Percentiles rank a stretch among this genome's conserved stretches.
Conservation (phyloP, 164 flowering plant genomes). For the Chimonanthus salicifolius region DNA sequence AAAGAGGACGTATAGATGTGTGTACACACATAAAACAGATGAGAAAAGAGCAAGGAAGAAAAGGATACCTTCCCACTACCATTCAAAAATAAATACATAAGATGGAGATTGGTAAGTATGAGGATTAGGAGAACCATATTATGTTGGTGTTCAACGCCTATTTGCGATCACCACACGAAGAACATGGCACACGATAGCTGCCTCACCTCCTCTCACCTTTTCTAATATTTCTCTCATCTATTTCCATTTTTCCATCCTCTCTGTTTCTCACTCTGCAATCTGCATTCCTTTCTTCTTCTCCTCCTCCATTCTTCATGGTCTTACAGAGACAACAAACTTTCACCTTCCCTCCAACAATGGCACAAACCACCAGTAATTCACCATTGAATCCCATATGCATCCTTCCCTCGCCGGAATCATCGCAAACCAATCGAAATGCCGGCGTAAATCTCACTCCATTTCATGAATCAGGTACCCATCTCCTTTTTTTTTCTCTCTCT, state of each 20-base stretch:
- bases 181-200: constrained; percentile 16
- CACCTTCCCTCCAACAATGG: constrained; percentile 3
- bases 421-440: neutral
- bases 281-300: neutral
- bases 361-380: constrained; percentile 5
- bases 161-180: constrained; percentile 11
- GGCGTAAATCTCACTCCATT: neutral
- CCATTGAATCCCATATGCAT: neutral
- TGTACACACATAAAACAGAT: no score
- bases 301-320: constrained; percentile 1
- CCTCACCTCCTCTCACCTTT: constrained; percentile 15
- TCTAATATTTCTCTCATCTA: constrained; percentile 1
- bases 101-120: neutral
- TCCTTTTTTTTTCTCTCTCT: no score
- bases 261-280: neutral
- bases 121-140: neutral
- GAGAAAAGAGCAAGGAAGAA: neutral
- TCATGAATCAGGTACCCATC: constrained; percentile 6
- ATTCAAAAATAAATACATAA: neutral
- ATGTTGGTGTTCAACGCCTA: constrained; percentile 10
- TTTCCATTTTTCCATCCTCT: neutral
- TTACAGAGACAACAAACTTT: neutral
- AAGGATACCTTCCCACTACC: neutral
- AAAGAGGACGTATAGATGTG: neutral
- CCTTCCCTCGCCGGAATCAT: neutral